Evolutionary conservation across 2,329 filamentous ascomycete species (phyloP).

Genomic region (Xylaria sp.): DNA sequence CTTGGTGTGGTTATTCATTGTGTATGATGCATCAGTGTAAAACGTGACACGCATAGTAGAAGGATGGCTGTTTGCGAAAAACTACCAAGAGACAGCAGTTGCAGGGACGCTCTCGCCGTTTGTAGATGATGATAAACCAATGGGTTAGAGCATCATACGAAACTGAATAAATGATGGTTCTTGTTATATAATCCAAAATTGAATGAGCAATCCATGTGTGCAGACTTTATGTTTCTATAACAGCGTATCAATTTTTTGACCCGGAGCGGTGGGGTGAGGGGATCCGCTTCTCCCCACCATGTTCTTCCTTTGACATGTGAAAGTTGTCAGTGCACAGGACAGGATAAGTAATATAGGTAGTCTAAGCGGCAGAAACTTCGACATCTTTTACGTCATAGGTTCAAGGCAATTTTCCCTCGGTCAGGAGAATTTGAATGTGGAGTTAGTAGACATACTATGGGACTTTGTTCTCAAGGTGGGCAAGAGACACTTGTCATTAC

Average conservation of each 20-base stretch:
- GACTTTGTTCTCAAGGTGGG: no score
- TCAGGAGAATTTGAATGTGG: not conserved
- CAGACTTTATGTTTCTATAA: not conserved
- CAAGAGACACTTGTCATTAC: no score
- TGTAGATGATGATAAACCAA: not conserved
- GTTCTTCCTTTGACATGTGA: constrained; percentile 6
- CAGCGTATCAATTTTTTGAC: not conserved
- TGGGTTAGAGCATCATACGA: constrained; percentile 5
- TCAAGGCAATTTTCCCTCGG: not conserved
- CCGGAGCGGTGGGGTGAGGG: not conserved
- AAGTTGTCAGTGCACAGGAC: not conserved
- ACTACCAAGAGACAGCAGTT: not conserved
- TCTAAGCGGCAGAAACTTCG: not conserved
- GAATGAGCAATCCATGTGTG: not conserved
- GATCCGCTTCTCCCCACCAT: not conserved
- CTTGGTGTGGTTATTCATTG: constrained; percentile 13
- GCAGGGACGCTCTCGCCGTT: not conserved
- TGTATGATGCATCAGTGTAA: constrained; percentile 19
- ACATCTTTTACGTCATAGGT: not conserved
- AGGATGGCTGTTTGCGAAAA: not conserved
- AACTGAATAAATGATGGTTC: not conserved
- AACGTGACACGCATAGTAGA: constrained; percentile 1
- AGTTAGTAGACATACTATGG: not conserved
- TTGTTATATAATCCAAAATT: not conserved
- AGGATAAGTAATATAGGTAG: not conserved